These are phyloP conservation scores for Sesbania bispinosa DNA, from an alignment of 306 rosid genomes.

Conservation along the genomic window DNA sequence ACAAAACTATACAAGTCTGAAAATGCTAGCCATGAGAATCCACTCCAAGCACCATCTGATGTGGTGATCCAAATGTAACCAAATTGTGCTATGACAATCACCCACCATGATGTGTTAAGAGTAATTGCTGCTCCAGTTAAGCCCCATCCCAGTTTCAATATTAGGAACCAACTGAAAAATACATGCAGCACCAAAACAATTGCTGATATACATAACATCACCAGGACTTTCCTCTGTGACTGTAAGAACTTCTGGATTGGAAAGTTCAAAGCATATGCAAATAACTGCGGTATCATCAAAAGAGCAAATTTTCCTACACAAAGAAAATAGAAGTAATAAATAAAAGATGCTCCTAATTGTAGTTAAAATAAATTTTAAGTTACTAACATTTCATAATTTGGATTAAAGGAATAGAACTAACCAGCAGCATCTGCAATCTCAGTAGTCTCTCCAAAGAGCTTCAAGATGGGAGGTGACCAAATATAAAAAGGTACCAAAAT, in stretches of 20 bases:
- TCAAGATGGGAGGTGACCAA: constrained; percentile 70
- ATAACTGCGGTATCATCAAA: constrained; percentile 76
- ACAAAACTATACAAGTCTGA: constrained; percentile 55
- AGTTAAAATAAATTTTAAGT: not conserved
- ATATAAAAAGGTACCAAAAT: constrained; percentile 53
- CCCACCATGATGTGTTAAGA: constrained; percentile 71
- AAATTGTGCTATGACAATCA: constrained; percentile 43
- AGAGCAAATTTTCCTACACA: constrained; percentile 59
- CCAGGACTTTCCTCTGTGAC: constrained; percentile 62
- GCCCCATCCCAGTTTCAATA: constrained; percentile 60
- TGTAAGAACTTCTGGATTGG: constrained; percentile 78
- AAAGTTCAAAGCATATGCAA: constrained; percentile 65
- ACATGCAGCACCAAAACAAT: constrained; percentile 42
- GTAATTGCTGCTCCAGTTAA: constrained; percentile 61
- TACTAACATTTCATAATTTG: not conserved
- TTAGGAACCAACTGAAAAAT: constrained; percentile 60
- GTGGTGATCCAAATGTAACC: constrained; percentile 56
- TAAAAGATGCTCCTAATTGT: not conserved
- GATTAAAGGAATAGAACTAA: constrained; percentile 10
- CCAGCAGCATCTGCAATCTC: constrained; percentile 68
- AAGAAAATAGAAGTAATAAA: not conserved
- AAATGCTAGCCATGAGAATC: constrained; percentile 74
- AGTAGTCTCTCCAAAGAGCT: constrained; percentile 46
- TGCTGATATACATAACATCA: constrained; percentile 53
- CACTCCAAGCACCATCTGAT: constrained; percentile 85